A percentile compares a stretch with the other conserved stretches of the same genome.
phyloP scores from a whole-genome alignment of 345 rosid species.

The Cardamine resedifolia region DNA sequence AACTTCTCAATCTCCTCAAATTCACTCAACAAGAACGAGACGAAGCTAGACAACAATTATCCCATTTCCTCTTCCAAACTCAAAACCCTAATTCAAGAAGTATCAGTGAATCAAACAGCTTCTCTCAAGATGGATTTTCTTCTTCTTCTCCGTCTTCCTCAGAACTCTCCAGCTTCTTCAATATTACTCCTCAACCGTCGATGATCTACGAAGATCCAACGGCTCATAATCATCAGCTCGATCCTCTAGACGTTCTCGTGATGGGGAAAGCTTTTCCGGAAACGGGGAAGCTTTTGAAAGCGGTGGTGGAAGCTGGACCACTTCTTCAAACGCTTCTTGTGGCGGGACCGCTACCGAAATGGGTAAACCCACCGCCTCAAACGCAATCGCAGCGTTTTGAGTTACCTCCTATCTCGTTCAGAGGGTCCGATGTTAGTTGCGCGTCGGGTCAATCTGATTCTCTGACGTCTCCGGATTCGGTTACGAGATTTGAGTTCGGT shows the following conservation, averaged over 20 bases:
- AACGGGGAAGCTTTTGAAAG: constrained; percentile 81
- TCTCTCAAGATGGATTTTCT: constrained; percentile 42
- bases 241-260: constrained; percentile 38
- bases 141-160: constrained; percentile 77
- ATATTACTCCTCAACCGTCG: constrained; percentile 22
- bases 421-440: constrained; percentile 15
- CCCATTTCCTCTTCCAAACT: constrained; percentile 41
- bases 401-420: constrained; percentile 41
- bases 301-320: constrained; percentile 87
- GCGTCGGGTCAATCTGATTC: constrained; percentile 21
- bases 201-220: constrained; percentile 40
- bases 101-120: constrained; percentile 69
- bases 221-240: constrained; percentile 14
- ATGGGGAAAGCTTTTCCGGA: constrained; percentile 69
- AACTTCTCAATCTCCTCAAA: constrained; percentile 53
- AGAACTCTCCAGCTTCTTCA: constrained; percentile 51
- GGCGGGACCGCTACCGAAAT: constrained; percentile 83
- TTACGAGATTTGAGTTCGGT: constrained; percentile 40
- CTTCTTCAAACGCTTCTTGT: constrained; percentile 75
- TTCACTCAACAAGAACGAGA: constrained; percentile 72
- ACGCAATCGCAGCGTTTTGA: constrained; percentile 35
- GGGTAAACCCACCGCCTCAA: constrained; percentile 84
- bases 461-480: constrained; percentile 54
- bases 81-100: constrained; percentile 50
- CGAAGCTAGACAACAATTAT: constrained; percentile 63